A percentile compares a stretch with the other conserved stretches of the same genome.
phyloP scores from a whole-genome alignment of 805 yeast genomes.

The Novakomyces olei region DNA sequence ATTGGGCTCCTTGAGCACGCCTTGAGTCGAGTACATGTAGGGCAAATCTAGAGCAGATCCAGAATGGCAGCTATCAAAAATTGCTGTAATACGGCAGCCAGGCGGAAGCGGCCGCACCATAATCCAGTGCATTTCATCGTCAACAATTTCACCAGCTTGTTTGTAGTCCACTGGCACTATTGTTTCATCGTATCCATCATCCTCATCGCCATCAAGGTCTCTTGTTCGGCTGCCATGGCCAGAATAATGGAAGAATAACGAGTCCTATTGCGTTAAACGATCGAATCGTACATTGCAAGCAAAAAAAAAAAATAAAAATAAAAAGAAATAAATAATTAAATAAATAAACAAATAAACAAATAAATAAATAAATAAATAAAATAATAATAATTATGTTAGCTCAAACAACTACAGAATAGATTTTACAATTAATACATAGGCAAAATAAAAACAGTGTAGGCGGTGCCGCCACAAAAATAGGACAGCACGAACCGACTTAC shows the following conservation, averaged over 20 bases:
- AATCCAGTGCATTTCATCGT: conserved; percentile 27
- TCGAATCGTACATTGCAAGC: neutral
- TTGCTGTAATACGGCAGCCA: conserved; percentile 57
- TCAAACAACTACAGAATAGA: neutral
- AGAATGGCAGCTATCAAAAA: conserved; percentile 72
- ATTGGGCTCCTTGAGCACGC: conserved; percentile 62
- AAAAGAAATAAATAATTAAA: neutral
- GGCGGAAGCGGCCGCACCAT: conserved; percentile 47
- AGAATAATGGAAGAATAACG: conserved; percentile 60
- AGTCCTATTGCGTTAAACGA: conserved; percentile 26
- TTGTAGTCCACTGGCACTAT: conserved; percentile 57
- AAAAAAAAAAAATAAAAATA: conserved; percentile 1
- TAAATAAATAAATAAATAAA: neutral
- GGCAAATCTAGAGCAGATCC: conserved; percentile 70
- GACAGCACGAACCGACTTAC: neutral
- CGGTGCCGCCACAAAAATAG: neutral
- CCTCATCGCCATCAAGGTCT: conserved; percentile 56
- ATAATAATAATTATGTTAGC: neutral
- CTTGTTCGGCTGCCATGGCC: conserved; percentile 67
- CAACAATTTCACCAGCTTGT: conserved; percentile 42
- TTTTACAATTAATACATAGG: neutral
- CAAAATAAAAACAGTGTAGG: neutral
- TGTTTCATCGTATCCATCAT: conserved; percentile 48
- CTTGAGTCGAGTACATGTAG: conserved; percentile 59
- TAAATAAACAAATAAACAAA: neutral